Conservation (phyloP, 2,329 filamentous ascomycete species). For the Trichoderma brevicompactum region DNA sequence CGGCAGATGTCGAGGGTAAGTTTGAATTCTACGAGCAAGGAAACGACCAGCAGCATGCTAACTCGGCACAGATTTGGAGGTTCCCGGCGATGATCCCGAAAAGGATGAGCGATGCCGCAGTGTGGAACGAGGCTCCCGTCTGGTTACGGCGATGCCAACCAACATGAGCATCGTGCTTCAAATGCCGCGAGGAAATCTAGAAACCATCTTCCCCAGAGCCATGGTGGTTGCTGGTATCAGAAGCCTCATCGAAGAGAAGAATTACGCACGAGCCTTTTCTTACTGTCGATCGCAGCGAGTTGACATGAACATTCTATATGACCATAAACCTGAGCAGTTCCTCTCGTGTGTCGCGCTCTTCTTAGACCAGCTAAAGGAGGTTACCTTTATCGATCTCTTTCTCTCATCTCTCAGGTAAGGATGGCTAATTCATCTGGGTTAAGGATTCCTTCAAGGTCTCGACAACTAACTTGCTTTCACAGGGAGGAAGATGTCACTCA, state of each 20-base stretch:
- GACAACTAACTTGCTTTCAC: slow-evolving; percentile 34
- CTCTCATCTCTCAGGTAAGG: slow-evolving; percentile 78
- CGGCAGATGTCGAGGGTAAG: slow-evolving; percentile 64
- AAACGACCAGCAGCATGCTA: slow-evolving; percentile 27
- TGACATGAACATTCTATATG: slow-evolving; percentile 96
- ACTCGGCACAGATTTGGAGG: slow-evolving; percentile 68
- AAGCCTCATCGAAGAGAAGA: slow-evolving; percentile 74
- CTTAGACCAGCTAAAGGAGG: slow-evolving; percentile 79
- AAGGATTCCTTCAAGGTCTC: slow-evolving; percentile 30
- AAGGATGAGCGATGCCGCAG: slow-evolving; percentile 89
- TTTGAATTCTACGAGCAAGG: background rate
- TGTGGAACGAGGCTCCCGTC: slow-evolving; percentile 83
- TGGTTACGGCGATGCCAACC: slow-evolving; percentile 88
- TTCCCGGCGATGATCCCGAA: slow-evolving; percentile 87
- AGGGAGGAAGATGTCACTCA: slow-evolving; percentile 90
- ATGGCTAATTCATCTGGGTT: background rate
- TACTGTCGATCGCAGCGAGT: slow-evolving; percentile 92
- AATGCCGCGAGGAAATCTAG: slow-evolving; percentile 93
- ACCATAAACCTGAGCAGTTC: slow-evolving; percentile 88
- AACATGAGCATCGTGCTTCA: slow-evolving; percentile 86
- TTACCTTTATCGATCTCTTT: slow-evolving; percentile 86
- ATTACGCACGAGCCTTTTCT: slow-evolving; percentile 83
- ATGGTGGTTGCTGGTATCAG: slow-evolving; percentile 91
- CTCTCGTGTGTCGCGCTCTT: slow-evolving; percentile 75
- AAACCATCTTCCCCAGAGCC: slow-evolving; percentile 91